Percentiles rank a stretch among this genome's conserved stretches.
Evolutionary conservation across 208 protist genomes (phyloP).

Genomic region (Trypanosoma boissoni): DNA sequence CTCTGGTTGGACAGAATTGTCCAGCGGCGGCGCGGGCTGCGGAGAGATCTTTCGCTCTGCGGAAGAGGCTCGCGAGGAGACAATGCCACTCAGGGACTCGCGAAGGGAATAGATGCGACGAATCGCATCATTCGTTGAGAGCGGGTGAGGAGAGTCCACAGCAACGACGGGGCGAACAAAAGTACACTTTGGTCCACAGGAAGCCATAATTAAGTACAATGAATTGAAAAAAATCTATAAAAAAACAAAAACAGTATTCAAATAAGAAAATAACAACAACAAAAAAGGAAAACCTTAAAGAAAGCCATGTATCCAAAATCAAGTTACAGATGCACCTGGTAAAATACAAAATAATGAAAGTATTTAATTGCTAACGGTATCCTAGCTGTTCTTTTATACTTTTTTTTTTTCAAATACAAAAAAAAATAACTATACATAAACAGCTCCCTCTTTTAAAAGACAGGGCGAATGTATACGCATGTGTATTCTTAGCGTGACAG

Average conservation of each 20-base stretch:
- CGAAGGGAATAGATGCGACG: constrained; percentile 26
- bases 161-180: constrained; percentile 2
- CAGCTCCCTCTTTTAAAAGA: too few species aligned
- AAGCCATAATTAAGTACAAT: not conserved
- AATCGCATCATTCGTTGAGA: constrained; percentile 9
- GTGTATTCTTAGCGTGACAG: too few species aligned
- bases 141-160: not conserved
- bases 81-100: constrained; percentile 27
- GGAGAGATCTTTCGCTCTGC: constrained; percentile 5
- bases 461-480: too few species aligned
- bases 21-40: not conserved
- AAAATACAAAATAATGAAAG: not conserved
- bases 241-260: not conserved
- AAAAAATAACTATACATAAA: not conserved
- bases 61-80: constrained; percentile 22
- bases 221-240: constrained; percentile 10
- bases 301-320: not conserved
- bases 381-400: too few species aligned
- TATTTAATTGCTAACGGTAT: too few species aligned
- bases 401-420: constrained; percentile 2
- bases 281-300: not conserved
- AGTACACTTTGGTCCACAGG: not conserved
- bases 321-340: too few species aligned
- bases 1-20: not conserved
- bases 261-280: not conserved